These are phyloP conservation scores for Mycocentrospora acerina DNA, from an alignment of 2,329 filamentous ascomycete species.

Conservation along the genomic window DNA sequence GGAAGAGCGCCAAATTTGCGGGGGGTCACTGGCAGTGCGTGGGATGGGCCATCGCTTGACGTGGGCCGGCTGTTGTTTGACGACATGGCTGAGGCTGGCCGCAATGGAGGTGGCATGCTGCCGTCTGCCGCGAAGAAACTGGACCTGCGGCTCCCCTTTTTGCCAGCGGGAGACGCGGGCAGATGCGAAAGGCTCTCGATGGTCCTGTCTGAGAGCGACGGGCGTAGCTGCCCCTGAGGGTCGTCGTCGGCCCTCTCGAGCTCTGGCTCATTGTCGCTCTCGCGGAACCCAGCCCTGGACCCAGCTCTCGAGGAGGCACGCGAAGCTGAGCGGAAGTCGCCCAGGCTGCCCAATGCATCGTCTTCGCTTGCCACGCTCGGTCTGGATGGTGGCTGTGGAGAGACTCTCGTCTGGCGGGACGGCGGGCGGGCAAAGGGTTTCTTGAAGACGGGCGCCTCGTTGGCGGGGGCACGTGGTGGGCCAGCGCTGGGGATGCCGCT, in stretches of 20 bases:
- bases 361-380: slow-evolving; percentile 25
- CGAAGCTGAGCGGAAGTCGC: slow-evolving; percentile 48
- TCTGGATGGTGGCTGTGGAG: slow-evolving; percentile 14
- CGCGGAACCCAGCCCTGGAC: slow-evolving; percentile 38
- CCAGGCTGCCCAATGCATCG: slow-evolving; percentile 46
- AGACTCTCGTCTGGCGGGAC: slow-evolving; percentile 33
- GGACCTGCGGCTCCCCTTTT: slow-evolving; percentile 63
- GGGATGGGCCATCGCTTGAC: slow-evolving; percentile 46
- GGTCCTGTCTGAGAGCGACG: slow-evolving; percentile 78
- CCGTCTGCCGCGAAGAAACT: slow-evolving; percentile 71
- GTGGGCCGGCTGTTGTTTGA: slow-evolving; percentile 52
- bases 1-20: slow-evolving; percentile 16
- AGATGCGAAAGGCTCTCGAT: slow-evolving; percentile 80
- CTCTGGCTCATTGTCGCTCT: slow-evolving; percentile 31
- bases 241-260: slow-evolving; percentile 10
- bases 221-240: slow-evolving; percentile 43
- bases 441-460: slow-evolving; percentile 38
- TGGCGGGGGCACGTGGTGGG: slow-evolving; percentile 16
- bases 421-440: slow-evolving; percentile 38
- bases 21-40: slow-evolving; percentile 34
- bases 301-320: slow-evolving; percentile 42
- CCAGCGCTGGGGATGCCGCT: slow-evolving; percentile 23
- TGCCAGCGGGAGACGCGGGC: slow-evolving; percentile 69
- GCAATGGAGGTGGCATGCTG: slow-evolving; percentile 61
- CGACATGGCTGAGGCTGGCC: slow-evolving; percentile 63